phyloP scores from a whole-genome alignment of 1,284 basidiomycete genomes.

The Ustilago tritici region DNA sequence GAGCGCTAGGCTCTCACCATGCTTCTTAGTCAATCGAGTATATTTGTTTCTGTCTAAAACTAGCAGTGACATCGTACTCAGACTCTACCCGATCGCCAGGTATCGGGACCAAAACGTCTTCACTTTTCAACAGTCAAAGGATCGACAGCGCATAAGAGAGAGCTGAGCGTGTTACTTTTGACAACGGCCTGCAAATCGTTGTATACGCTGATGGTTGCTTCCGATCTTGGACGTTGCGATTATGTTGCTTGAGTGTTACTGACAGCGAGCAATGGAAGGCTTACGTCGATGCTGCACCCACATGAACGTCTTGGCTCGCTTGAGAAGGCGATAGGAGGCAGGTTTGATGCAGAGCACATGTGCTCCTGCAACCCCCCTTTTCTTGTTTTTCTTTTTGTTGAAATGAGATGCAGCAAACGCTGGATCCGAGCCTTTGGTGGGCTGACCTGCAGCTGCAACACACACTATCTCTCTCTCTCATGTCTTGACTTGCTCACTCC shows the following conservation, averaged over 20 bases:
- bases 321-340: neutral
- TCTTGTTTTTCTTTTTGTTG: constrained; percentile 21
- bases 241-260: too few relatives aligned
- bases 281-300: neutral
- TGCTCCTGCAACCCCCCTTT: constrained; percentile 17
- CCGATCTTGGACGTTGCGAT: neutral
- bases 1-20: too few relatives aligned
- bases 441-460: neutral
- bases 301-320: constrained; percentile 8
- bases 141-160: constrained; percentile 43
- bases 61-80: too few relatives aligned
- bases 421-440: constrained; percentile 11
- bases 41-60: too few relatives aligned
- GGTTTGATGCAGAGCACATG: constrained; percentile 1
- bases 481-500: neutral
- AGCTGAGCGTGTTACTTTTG: constrained; percentile 9
- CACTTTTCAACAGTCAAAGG: too few relatives aligned
- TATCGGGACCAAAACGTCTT: too few relatives aligned
- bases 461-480: neutral
- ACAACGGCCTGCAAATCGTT: neutral
- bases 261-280: neutral
- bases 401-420: constrained; percentile 18
- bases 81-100: too few relatives aligned
- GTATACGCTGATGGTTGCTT: neutral
- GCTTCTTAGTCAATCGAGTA: too few relatives aligned